Evolutionary conservation across 495 filamentous ascomycete genomes (phyloP), one percentile per base, ranked within the genome.

Genomic region (Oidiodendron maius): DNA sequence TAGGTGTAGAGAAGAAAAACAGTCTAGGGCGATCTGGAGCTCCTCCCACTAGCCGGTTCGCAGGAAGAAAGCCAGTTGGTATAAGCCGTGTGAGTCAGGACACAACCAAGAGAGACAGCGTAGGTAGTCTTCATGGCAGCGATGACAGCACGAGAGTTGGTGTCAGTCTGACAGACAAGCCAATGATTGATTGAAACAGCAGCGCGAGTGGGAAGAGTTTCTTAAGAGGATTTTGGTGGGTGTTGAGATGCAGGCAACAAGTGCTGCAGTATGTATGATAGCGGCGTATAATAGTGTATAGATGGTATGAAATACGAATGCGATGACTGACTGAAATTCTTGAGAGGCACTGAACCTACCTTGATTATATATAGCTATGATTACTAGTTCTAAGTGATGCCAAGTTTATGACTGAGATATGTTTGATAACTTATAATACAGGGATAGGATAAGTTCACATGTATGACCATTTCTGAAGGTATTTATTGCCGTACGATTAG

Each of bases 151-250:
- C 38, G 24, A 43, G 50, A 6, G 66, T 74, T 50, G 86, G 89
- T 18, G 86, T 95, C 21, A 85, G 82, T 46, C 74, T 95, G 65
- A 82, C 81, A 48, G 89, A 95, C 61, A 80, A 77, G 65, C 84
- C 89, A 12, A 89, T 91, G 87, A 84, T 91, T 64, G 84, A 93
- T 66, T 90, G 44, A 53, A n/a, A n/a, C n/a, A n/a, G n/a, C n/a
- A n/a, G 25, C 35, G 35, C 4, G n/a, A 15, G 35, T 4, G 5
- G 35, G 35, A 5, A 37, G 13, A 15, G n/a, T 17, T 6, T 20
- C 5, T n/a, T 22, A 20, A 22, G 17, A 41, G 20, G 12, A 9
- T 17, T 17, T 34, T 8, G 8, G n/a, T 5, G n/a, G n/a, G 35
- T 15, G 4, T 37, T 37, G 4, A 17, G 35, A 37, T 15, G 35